Conservation (phyloP, 495 filamentous ascomycete genomes). For the Daldinia caldariorum region DNA sequence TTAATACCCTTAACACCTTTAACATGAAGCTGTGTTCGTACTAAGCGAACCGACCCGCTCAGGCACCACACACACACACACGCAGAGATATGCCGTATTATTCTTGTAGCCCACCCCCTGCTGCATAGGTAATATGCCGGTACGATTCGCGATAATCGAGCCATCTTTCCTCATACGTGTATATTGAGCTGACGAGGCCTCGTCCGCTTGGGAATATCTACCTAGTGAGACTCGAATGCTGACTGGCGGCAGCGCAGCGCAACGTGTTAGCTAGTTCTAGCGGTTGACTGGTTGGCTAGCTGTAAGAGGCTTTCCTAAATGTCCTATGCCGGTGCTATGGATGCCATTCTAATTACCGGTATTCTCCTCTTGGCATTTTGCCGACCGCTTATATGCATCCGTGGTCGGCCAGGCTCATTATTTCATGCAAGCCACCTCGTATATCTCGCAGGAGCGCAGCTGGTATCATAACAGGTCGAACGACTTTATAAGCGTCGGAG, state of each 20-base stretch:
- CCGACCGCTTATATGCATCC: slow-evolving; percentile 21
- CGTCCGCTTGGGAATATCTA: slow-evolving; percentile 7
- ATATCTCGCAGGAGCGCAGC: slow-evolving; percentile 3
- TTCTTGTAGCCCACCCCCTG: slow-evolving; percentile 5
- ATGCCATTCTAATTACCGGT: slow-evolving; percentile 19
- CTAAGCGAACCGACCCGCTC: slow-evolving; percentile 29
- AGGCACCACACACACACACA: slow-evolving; percentile 18
- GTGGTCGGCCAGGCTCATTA: slow-evolving; percentile 23
- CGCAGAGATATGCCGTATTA: slow-evolving; percentile 20
- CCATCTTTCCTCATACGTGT: slow-evolving; percentile 30
- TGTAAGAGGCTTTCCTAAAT: background rate
- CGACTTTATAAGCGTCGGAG: background rate
- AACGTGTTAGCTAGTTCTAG: background rate
- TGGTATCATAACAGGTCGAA: slow-evolving; percentile 5
- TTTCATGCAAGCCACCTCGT: slow-evolving; percentile 22
- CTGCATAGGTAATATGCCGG: slow-evolving; percentile 32
- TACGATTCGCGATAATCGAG: slow-evolving; percentile 35
- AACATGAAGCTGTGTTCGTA: slow-evolving; percentile 1
- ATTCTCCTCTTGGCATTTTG: slow-evolving; percentile 31
- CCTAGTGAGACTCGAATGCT: background rate
- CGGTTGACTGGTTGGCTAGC: background rate
- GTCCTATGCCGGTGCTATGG: slow-evolving; percentile 23
- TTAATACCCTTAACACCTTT: slow-evolving; percentile 4
- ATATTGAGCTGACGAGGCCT: slow-evolving; percentile 44
- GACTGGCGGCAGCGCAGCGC: background rate